Evolutionary conservation across 805 yeast genomes (phyloP).

Genomic region (Candida adriatica): DNA sequence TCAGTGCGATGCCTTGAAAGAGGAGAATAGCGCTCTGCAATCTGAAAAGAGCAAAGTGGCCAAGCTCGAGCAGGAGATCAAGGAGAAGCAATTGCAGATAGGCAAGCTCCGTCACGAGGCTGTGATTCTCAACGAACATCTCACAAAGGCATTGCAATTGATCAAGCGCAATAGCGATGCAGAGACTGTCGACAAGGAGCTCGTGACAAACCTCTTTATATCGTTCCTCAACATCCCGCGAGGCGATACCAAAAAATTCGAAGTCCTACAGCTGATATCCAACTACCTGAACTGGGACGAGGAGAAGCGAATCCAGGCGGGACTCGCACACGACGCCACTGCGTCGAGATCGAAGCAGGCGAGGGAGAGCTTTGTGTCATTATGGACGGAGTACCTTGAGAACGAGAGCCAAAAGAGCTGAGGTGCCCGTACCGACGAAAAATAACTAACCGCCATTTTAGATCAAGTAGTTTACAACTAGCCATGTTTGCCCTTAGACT

Average conservation of each 20-base stretch:
- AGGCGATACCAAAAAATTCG: conserved; percentile 91
- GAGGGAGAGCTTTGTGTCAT: conserved; percentile 52
- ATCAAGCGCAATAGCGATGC: conserved; percentile 72
- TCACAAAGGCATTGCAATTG: conserved; percentile 86
- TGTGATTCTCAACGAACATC: conserved; percentile 85
- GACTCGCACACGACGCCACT: conserved; percentile 39
- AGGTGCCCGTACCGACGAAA: background rate
- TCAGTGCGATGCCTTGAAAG: conserved; percentile 20
- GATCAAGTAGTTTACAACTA: no score
- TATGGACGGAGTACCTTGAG: conserved; percentile 78
- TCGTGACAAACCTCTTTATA: conserved; percentile 77
- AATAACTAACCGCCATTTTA: no score
- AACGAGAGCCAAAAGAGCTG: conserved; percentile 42
- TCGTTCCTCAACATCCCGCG: conserved; percentile 84
- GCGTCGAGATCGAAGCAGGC: conserved; percentile 15
- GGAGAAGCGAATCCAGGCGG: conserved; percentile 67
- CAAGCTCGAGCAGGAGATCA: conserved; percentile 46
- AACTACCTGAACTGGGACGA: conserved; percentile 88
- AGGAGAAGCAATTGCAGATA: conserved; percentile 67
- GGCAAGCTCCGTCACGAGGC: conserved; percentile 95
- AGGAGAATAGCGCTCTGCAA: conserved; percentile 19
- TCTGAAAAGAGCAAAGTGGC: conserved; percentile 19
- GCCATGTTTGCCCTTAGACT: no score
- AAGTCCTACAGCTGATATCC: conserved; percentile 78
- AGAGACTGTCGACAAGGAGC: conserved; percentile 78